A percentile compares a stretch with the other conserved stretches of the same genome.
Evolutionary conservation across 208 protist genomes (phyloP).

Genomic region (Acanthamoeba sp.): DNA sequence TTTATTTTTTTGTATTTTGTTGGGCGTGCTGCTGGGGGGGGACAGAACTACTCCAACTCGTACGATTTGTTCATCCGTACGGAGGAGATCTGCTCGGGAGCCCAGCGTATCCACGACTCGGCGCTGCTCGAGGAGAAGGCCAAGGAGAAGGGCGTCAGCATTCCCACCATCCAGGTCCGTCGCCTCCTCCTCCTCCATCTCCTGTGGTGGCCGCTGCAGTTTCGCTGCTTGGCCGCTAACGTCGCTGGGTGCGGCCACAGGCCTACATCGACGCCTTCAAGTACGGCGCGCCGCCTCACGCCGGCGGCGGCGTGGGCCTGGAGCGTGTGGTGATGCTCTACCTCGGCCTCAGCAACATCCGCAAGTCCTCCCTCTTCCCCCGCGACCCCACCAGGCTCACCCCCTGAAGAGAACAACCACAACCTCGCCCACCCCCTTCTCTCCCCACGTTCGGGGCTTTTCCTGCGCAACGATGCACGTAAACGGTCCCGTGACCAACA

Average conservation of each 20-base stretch:
- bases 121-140: constrained; percentile 94
- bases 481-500: too few species aligned
- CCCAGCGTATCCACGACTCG: constrained; percentile 99
- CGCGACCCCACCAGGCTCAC: constrained; percentile 97
- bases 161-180: constrained; percentile 50
- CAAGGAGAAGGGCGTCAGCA: constrained; percentile 89
- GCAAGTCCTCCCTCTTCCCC: constrained; percentile 98
- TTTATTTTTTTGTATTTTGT: not conserved
- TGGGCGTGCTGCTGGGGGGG: too few species aligned
- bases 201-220: not conserved
- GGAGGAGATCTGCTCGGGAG: constrained; percentile 99
- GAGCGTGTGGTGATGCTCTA: constrained; percentile 99
- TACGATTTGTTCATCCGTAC: constrained; percentile 99
- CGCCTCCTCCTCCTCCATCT: not conserved
- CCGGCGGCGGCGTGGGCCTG: constrained; percentile 98
- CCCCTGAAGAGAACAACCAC: constrained; percentile 90
- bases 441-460: too few species aligned
- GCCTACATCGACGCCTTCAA: constrained; percentile 99
- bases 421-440: too few species aligned
- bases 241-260: not conserved
- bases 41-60: constrained; percentile 90
- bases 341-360: constrained; percentile 98
- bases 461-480: too few species aligned
- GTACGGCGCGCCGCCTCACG: constrained; percentile 98
- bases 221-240: not conserved